Evolutionary conservation across 495 filamentous ascomycete species (phyloP).

Genomic region (Apodospora peruviana): DNA sequence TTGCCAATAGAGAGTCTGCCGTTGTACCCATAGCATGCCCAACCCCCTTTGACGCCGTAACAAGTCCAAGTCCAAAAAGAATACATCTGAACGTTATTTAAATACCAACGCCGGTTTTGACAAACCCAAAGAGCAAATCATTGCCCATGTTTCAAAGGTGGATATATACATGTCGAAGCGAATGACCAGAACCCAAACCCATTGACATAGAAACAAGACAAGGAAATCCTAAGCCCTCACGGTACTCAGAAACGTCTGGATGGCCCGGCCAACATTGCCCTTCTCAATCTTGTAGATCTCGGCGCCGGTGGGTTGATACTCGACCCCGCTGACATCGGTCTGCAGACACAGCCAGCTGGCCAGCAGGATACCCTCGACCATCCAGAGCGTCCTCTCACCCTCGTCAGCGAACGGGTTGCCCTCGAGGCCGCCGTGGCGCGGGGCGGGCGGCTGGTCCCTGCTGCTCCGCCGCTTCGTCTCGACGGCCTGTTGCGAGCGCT

Average conservation of each 20-base stretch:
- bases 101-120: too few species aligned
- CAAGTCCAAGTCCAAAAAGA: too few species aligned
- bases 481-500: background rate
- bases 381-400: slow-evolving; percentile 11
- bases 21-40: too few species aligned
- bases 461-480: background rate
- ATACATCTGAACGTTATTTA: too few species aligned
- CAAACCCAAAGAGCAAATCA: too few species aligned
- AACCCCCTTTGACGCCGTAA: too few species aligned
- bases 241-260: slow-evolving; percentile 12
- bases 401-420: slow-evolving; percentile 5
- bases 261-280: slow-evolving; percentile 1
- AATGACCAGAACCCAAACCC: too few species aligned
- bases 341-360: slow-evolving; percentile 12
- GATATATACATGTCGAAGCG: too few species aligned
- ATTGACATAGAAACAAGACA: too few species aligned
- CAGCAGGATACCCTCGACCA: slow-evolving; percentile 8
- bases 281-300: slow-evolving; percentile 5
- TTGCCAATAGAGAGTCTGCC: too few species aligned
- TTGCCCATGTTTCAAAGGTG: too few species aligned
- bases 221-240: background rate
- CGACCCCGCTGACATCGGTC: slow-evolving; percentile 7
- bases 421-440: background rate
- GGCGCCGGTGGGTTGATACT: slow-evolving; percentile 9
- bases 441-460: background rate